A percentile compares a stretch with the other conserved stretches of the same genome.
phyloP scores from a whole-genome alignment of 768 basidiomycete species.

The Trichaptum fuscoviolaceum region DNA sequence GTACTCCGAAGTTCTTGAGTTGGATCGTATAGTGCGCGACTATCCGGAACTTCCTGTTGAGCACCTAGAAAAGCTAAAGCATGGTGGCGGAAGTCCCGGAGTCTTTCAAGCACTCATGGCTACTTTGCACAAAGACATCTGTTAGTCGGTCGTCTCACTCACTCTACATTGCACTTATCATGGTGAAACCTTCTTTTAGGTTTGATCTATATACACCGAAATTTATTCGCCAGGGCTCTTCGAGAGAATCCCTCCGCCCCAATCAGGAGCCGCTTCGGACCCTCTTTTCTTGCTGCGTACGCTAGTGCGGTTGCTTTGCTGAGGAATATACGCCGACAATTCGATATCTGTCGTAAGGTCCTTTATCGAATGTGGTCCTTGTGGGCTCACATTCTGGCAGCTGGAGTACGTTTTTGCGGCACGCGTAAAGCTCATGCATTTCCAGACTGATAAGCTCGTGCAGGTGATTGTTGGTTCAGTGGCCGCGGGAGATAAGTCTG shows the following conservation, averaged over 20 bases:
- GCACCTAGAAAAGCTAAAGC: too few relatives aligned
- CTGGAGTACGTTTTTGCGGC: slow-evolving; percentile 22
- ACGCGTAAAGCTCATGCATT: neutral
- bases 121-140: slow-evolving; percentile 43
- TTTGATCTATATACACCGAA: slow-evolving; percentile 58
- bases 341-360: slow-evolving; percentile 46
- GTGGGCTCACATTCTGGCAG: slow-evolving; percentile 54
- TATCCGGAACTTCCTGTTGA: slow-evolving; percentile 28
- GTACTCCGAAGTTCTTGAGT: slow-evolving; percentile 59
- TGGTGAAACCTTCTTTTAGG: slow-evolving; percentile 27
- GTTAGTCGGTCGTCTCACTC: too few relatives aligned
- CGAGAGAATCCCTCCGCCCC: slow-evolving; percentile 63
- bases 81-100: too few relatives aligned
- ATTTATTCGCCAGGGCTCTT: slow-evolving; percentile 69
- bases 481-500: too few relatives aligned
- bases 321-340: slow-evolving; percentile 30
- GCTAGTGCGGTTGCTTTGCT: slow-evolving; percentile 53
- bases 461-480: too few relatives aligned
- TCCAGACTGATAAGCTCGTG: too few relatives aligned
- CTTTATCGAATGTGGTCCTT: slow-evolving; percentile 59
- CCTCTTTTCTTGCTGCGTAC: slow-evolving; percentile 61
- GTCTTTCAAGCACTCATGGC: too few relatives aligned
- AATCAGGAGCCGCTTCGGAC: slow-evolving; percentile 56
- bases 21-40: slow-evolving; percentile 64
- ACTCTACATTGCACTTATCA: slow-evolving; percentile 3